Percentiles rank a stretch among this genome's conserved stretches.
Evolutionary conservation across 495 filamentous ascomycete species (phyloP).

Genomic region (Penicillium herquei): DNA sequence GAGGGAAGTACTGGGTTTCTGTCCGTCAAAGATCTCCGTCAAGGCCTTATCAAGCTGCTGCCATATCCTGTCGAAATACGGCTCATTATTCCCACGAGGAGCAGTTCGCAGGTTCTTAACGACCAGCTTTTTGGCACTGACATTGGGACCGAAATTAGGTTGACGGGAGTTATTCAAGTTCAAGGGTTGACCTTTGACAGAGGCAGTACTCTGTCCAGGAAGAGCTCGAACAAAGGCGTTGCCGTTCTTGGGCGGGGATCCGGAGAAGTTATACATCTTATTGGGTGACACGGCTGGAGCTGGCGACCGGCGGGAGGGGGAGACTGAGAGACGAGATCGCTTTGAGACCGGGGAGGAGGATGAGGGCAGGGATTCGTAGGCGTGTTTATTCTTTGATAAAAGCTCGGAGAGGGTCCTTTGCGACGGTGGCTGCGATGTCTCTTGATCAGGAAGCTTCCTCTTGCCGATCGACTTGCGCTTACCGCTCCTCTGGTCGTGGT

Average conservation of each 20-base stretch:
- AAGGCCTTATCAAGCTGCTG: constrained; percentile 70
- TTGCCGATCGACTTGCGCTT: constrained; percentile 50
- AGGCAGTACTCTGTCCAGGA: constrained; percentile 14
- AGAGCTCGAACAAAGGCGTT: constrained; percentile 27
- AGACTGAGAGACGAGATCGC: constrained; percentile 38
- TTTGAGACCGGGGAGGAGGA: constrained; percentile 35
- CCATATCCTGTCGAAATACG: constrained; percentile 73
- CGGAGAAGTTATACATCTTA: constrained; percentile 51
- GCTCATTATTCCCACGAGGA: constrained; percentile 55
- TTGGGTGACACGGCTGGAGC: constrained; percentile 24
- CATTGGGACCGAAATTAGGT: constrained; percentile 43
- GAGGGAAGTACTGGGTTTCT: constrained; percentile 62
- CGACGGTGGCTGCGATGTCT: constrained; percentile 35
- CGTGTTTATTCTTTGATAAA: constrained; percentile 32
- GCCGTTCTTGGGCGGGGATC: constrained; percentile 31
- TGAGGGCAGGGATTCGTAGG: constrained; percentile 16
- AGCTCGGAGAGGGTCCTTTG: constrained; percentile 52
- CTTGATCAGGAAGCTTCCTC: constrained; percentile 46
- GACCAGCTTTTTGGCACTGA: constrained; percentile 74
- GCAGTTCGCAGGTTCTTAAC: constrained; percentile 79
- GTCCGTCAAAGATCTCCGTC: constrained; percentile 63
- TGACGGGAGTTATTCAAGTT: constrained; percentile 25
- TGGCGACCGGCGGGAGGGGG: constrained; percentile 23
- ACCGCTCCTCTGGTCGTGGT: constrained; percentile 47
- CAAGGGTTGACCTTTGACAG: constrained; percentile 25